Evolutionary conservation across 192 early-diverging fungal genomes (phyloP).

Genomic region (Umbelopsis sp.): DNA sequence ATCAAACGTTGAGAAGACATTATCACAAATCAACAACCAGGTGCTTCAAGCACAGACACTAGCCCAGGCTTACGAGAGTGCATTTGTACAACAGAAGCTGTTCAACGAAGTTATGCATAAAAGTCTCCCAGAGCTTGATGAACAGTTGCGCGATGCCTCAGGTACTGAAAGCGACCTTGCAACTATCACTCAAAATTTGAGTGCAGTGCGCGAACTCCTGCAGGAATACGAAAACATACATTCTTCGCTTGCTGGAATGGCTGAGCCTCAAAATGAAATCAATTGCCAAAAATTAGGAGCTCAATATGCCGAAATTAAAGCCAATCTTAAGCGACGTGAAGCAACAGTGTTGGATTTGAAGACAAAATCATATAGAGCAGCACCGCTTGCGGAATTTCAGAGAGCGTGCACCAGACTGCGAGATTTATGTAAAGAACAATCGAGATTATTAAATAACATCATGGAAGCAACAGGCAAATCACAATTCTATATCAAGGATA

Average conservation of each 20-base stretch:
- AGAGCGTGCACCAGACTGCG: not conserved
- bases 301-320: not conserved
- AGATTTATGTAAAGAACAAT: constrained; percentile 15
- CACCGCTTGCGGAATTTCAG: not conserved
- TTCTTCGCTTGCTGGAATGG: not conserved
- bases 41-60: not conserved
- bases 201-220: not conserved
- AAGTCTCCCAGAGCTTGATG: not conserved
- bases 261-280: not conserved
- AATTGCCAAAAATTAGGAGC: not conserved
- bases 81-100: not conserved
- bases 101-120: not conserved
- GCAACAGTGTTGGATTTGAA: not conserved
- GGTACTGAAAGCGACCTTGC: not conserved
- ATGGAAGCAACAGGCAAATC: constrained; percentile 8
- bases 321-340: not conserved
- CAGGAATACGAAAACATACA: not conserved
- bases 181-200: not conserved
- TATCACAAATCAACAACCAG: not conserved
- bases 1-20: not conserved
- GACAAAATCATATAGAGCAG: not conserved
- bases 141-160: not conserved
- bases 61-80: not conserved
- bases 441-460: not conserved
- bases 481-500: constrained; percentile 2